Conservation (phyloP, 805 yeast species). For the Metschnikowia bowlesiae region DNA sequence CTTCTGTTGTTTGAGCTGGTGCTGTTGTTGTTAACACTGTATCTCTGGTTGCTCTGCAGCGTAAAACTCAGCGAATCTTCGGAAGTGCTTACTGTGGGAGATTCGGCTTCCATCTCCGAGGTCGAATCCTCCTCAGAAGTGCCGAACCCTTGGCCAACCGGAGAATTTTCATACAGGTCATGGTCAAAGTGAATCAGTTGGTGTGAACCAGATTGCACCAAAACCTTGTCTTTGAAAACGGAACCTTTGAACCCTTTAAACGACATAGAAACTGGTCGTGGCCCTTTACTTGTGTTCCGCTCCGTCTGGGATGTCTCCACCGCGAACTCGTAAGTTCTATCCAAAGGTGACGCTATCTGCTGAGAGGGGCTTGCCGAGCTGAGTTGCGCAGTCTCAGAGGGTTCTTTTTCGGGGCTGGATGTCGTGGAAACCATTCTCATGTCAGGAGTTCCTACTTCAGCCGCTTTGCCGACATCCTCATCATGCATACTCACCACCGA, state of each 20-base stretch:
- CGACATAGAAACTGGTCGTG: conserved; percentile 47
- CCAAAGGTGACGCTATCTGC: conserved; percentile 8
- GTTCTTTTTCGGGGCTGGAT: not conserved
- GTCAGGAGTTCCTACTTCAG: not conserved
- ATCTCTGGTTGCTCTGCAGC: not conserved
- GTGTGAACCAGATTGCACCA: conserved; percentile 31
- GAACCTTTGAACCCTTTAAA: conserved; percentile 63
- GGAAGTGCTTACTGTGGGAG: not conserved
- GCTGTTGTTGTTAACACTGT: conserved; percentile 4
- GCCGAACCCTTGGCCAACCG: conserved; percentile 40
- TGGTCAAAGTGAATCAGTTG: conserved; percentile 38
- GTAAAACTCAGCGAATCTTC: not conserved
- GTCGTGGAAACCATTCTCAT: not conserved
- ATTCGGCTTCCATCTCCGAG: conserved; percentile 6
- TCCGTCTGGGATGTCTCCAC: conserved; percentile 3
- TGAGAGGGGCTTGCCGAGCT: not conserved
- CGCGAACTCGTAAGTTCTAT: conserved; percentile 11
- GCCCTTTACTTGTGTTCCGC: not conserved
- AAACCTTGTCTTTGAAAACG: conserved; percentile 27
- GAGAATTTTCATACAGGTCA: conserved; percentile 23
- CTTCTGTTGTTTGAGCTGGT: conserved; percentile 7
- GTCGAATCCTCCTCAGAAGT: conserved; percentile 20
- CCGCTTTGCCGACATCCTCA: not conserved
- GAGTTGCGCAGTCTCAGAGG: not conserved
- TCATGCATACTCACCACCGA: not conserved